Evolutionary conservation across 148 eudicot genomes (phyloP), one percentile per base, ranked within the genome.

Genomic region (Cornus florida): DNA sequence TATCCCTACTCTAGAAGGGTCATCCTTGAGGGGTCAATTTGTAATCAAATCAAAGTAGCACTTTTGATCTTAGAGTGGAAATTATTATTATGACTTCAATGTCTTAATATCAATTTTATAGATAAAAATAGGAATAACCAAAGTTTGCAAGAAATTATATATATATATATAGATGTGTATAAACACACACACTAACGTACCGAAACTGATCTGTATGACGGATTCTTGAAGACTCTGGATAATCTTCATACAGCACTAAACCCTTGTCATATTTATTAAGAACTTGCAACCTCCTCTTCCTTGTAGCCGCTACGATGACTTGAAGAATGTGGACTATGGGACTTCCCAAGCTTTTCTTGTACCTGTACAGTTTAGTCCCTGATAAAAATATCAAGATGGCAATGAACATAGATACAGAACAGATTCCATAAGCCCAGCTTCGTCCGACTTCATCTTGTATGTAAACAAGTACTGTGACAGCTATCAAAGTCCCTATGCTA

Each of bases 391-490:
- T 75, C 13, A 77, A 19, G 1, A 93, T 83, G 32, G 97, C 97
- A 8, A 85, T 73, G 14, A 83, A 75, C 97, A 95, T 95, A 2
- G 93, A 78, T 8, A 86, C 85, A 5, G 93, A 76, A 68, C 99
- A 95, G 48, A 93, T 84, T 32, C 95, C 99, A 79, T 95, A 95
- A 0, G 89, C 98, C 93, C 86, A 87, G 67, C 87, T 92, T 72
- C 99, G 79, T 2, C 97, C 91, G 1, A 93, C 87, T 48, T 93
- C 89, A 64, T 95, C 99, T 84, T 95, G 97, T 17, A 95, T 67
- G 87, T 92, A 95, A 3, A 94, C 94, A 10, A 94, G 85, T 53
- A 95, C 91, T 0, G 99, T 95, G 38, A 95, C 99, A 0, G 97
- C 99, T 80, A 85, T 67, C 20, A 95, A 38, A 16, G 98, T 87